Conservation (phyloP, 2,329 filamentous ascomycete species). For the Phaeosphaeriaceae sp. region DNA sequence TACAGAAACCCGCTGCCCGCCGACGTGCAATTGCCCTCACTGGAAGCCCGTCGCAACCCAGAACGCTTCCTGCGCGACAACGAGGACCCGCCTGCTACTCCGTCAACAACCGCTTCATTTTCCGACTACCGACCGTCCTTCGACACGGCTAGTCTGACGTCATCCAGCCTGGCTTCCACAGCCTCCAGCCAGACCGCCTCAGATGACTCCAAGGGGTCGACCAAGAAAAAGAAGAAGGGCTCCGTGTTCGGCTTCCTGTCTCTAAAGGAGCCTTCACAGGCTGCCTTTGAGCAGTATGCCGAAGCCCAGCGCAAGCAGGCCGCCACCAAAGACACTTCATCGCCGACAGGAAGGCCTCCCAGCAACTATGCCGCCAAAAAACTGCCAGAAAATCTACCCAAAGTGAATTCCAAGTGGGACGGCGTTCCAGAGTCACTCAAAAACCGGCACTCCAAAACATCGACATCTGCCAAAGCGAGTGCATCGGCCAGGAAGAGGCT, state of each 20-base stretch:
- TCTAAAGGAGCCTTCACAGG: conserved; percentile 58
- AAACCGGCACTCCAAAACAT: conserved; percentile 18
- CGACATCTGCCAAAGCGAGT: conserved; percentile 6
- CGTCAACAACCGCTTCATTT: conserved; percentile 15
- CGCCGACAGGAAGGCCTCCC: conserved; percentile 19
- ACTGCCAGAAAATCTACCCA: conserved; percentile 58
- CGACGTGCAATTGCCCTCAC: conserved; percentile 27
- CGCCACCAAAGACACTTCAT: conserved; percentile 28
- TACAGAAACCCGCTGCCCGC: conserved; percentile 42
- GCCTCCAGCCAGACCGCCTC: conserved; percentile 33
- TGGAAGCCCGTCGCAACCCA: conserved; percentile 7
- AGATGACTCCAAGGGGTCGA: conserved; percentile 36
- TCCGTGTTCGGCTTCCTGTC: conserved; percentile 56
- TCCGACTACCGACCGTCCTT: conserved; percentile 18
- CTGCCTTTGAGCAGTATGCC: conserved; percentile 56
- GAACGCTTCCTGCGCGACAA: conserved; percentile 3
- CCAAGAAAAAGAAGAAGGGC: conserved; percentile 44
- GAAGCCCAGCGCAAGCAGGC: conserved; percentile 53
- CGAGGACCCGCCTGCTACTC: conserved; percentile 14
- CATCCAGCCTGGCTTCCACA: conserved; percentile 44
- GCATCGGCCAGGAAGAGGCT: conserved; percentile 24
- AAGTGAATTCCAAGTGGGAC: conserved; percentile 64
- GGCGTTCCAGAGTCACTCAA: conserved; percentile 56
- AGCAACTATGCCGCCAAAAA: conserved; percentile 48
- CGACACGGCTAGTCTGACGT: conserved; percentile 30